Evolutionary conservation across 805 yeast genomes (phyloP), one percentile per base, ranked within the genome.

Genomic region (Wickerhamiella nectarea): DNA sequence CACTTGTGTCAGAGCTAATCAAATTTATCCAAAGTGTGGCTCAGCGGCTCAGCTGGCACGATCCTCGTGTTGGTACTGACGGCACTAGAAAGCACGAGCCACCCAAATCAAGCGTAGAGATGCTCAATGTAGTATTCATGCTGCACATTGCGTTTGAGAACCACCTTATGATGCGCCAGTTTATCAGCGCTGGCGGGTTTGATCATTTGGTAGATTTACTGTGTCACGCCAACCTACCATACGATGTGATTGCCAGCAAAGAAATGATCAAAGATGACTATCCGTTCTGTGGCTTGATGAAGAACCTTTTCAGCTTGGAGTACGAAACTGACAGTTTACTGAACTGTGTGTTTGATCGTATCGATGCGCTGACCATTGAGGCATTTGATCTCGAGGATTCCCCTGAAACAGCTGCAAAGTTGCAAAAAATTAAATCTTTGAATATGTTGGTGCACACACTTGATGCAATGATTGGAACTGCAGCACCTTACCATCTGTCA

Each of bases 81-180:
- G 46, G 46, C 4, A 19, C 39, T 4, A 28, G 19, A 3, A 29
- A 17, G 12, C 21, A 18, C 8, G 46, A 38, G 39, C 43, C 46
- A n/a, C 35, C 46, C 14, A 37, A 38, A n/a, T 20, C 43, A 2
- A 26, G 43, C 14, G 36, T 34, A 4, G 33, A 38, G 7, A 29
- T 44, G 11, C 34, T 36, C 19, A 44, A 44, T 15, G 34, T 44
- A 3, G 19, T 44, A 11, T 26, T 34, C 15, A n/a, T 44, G 38
- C 24, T 44, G 18, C 33, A 44, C 15, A 12, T 24, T 9, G 34
- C 38, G 2, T 26, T 44, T 12, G 18, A 21, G 4, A 44, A 38
- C 37, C 46, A 44, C 34, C 36, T 20, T 11, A 33, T 44, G n/a
- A 44, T 44, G 35, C 34, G 35, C 8, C 41, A 39, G 29, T 44